Base-by-base conservation (phyloP, 208 protist species). In the Trypanosoma vivax region DNA sequence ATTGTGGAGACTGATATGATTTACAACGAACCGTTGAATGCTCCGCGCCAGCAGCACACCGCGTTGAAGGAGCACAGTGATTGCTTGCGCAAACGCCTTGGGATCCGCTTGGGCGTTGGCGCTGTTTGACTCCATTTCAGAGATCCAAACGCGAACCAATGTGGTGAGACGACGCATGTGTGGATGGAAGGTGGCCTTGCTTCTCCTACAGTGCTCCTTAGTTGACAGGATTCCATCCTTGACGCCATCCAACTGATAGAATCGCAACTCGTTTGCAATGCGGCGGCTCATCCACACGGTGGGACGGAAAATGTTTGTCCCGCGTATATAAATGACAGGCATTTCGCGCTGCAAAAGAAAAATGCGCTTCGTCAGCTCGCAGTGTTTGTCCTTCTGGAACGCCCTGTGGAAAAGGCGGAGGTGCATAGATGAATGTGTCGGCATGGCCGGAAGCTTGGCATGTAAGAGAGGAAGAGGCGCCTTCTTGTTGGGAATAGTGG, bases 1-100 rank as follows among this genome's bases (percentile, higher is more conserved):
- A 43, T 94, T 74, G 58, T 97, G 91, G 11, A 96, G 50, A 28
- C 66, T 49, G 18, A 97, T 67, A 10, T 84, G 58, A 23, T 79
- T 72, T 4, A 72, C 66, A 18, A 95, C 31, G 3, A 92, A 52
- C 46, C 59, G 31, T 10, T 67, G 60, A 28, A 97, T 40, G 24
- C 83, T 66, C 9, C 78, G 55, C 11, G 80, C 70, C 14, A 94
- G 59, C 30, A 65, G 34, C 7, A 92, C 24, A 3, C 86, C 86
- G 23, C 83, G 76, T 46, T 83, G 76, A 2, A 90, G 40, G 24
- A 88, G 61, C 27, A 81, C 54, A n/a, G 76, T 58, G 0, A 49
- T 63, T 2, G 31, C 28, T 39, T 77, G 64, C 3, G 89, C 16
- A 34, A 86, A 78, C 13, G 30, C 38, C 21, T 64, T 55, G n/a